Base-by-base conservation (phyloP, 2,329 filamentous ascomycete genomes). In the Penicillium sp. region DNA sequence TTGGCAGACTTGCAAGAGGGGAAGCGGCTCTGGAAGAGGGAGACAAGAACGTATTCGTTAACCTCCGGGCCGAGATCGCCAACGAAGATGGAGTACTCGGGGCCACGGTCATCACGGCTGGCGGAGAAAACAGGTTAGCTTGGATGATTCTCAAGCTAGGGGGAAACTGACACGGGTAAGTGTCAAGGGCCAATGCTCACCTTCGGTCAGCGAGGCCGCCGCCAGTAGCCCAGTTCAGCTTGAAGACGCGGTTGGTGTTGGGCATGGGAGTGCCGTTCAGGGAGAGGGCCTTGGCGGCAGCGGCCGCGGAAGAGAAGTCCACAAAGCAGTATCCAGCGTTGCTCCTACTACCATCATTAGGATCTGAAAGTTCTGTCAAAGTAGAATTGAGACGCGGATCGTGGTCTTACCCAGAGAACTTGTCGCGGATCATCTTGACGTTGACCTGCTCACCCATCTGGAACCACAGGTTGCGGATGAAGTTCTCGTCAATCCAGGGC, bases 251-350 rank as follows among this genome's bases (percentile, higher is more conserved):
- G 71, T 90, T 90, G 62, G 92, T 96, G 84, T 97, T 97, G 48
- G 94, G 93, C 68, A 99, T 96, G 50, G 91, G 77, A 58, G 87
- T 89, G 52, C 95, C 94, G 76, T 96, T 98, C 52, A 98, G 84
- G 49, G 84, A 83, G n/a, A 99, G 85, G 39, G 95, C 95, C 83
- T 96, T 97, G 71, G 87, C 89, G 43, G 95, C 95, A 61, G 93
- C 91, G 41, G 93, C 91, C 10, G 92, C 84, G 68, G 84, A 89
- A 58, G 86, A 74, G 72, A 99, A 99, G 76, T 98, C 95, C 71
- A 98, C 92, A 78, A 99, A 99, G 81, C 94, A 99, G 81, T 99
- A 99, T 62, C 95, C 95, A 65, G 95, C 95, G 77, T 97, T 99
- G 71, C 92, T 96, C 74, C 82, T 82, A 76, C 64, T 73, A 75